Percentiles rank a stretch among this genome's conserved stretches.
These are phyloP conservation scores for Sporisorium scitamineum DNA, from an alignment of 1,284 basidiomycete genomes.

Conservation along the genomic window DNA sequence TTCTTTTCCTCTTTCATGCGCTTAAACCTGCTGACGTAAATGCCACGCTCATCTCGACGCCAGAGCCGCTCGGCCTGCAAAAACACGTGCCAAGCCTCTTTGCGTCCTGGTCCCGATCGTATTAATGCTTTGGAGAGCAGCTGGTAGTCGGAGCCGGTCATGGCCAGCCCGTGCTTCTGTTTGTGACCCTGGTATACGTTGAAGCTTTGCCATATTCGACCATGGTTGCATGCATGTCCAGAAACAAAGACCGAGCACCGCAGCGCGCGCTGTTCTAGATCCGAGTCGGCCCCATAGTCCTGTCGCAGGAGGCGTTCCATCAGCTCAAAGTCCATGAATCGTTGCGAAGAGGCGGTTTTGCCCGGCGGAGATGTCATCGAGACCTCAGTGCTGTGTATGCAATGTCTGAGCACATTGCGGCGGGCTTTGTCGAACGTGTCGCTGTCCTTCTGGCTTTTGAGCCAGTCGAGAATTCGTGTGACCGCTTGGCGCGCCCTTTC, in stretches of 20 bases:
- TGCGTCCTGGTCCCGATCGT: conserved; percentile 18
- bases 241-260: conserved; percentile 25
- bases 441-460: conserved; percentile 2
- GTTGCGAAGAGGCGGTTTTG: conserved; percentile 23
- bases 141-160: conserved; percentile 20
- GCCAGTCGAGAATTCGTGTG: conserved; percentile 12
- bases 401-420: background rate
- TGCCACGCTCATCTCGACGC: no score
- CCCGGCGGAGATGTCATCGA: conserved; percentile 1
- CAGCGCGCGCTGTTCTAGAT: conserved; percentile 14
- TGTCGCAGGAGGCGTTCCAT: conserved; percentile 23
- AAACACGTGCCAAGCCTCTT: conserved; percentile 18
- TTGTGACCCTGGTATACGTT: conserved; percentile 14
- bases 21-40: no score
- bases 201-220: conserved; percentile 15
- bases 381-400: conserved; percentile 20
- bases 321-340: conserved; percentile 14
- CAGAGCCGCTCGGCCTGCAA: conserved; percentile 21
- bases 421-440: conserved; percentile 3
- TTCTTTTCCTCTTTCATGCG: background rate
- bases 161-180: background rate
- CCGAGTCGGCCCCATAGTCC: background rate
- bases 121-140: conserved; percentile 26
- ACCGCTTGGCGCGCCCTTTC: conserved; percentile 28
- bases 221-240: conserved; percentile 17